These are phyloP conservation scores for Metarhizium brunneum DNA, from an alignment of 2,329 filamentous ascomycete species.

Conservation along the genomic window DNA sequence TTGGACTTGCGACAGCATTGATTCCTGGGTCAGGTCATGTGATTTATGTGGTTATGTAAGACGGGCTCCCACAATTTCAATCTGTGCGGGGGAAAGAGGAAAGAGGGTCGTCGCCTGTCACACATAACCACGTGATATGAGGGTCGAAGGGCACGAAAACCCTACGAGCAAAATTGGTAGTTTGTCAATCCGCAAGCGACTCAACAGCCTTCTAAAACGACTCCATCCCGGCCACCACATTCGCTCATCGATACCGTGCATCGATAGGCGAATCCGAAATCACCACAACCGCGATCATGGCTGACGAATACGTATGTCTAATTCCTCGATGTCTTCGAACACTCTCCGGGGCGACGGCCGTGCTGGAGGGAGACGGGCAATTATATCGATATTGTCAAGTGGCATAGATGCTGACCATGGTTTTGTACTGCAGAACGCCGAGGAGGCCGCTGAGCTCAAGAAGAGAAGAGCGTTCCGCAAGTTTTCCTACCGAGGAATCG, in stretches of 20 bases:
- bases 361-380: neutral
- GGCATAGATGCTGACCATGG: slow-evolving; percentile 18
- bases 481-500: slow-evolving; percentile 99
- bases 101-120: too few relatives aligned
- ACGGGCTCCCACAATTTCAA: neutral
- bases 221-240: slow-evolving; percentile 28
- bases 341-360: slow-evolving; percentile 12
- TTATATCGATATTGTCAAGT: neutral
- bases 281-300: slow-evolving; percentile 55
- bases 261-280: slow-evolving; percentile 35
- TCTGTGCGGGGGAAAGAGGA: too few relatives aligned
- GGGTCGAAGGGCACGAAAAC: slow-evolving; percentile 30
- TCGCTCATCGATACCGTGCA: slow-evolving; percentile 32
- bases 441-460: slow-evolving; percentile 99
- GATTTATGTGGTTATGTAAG: neutral
- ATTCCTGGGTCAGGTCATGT: neutral
- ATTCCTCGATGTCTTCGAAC: slow-evolving; percentile 17
- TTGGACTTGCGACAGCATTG: too few relatives aligned
- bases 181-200: slow-evolving; percentile 18
- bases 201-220: slow-evolving; percentile 21
- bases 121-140: slow-evolving; percentile 19
- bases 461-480: slow-evolving; percentile 99
- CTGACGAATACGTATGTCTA: slow-evolving; percentile 81
- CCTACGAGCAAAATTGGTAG: slow-evolving; percentile 27
- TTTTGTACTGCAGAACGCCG: slow-evolving; percentile 62